A percentile compares a stretch with the other conserved stretches of the same genome.
Conservation (phyloP, 202 grass and related monocot genomes). For the Panicum hallii region DNA sequence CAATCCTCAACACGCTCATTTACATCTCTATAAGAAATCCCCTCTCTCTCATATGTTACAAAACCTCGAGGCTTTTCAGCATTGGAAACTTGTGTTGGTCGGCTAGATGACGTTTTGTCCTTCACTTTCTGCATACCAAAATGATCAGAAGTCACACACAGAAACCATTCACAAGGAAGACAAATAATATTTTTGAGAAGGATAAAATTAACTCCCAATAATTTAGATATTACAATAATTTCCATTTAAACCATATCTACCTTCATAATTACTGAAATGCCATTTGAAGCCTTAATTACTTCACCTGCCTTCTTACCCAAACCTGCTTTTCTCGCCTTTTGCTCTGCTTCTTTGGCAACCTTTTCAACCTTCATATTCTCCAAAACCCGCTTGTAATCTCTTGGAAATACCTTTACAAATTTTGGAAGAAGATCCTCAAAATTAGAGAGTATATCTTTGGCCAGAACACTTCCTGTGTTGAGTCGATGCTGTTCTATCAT, state of each 20-base stretch:
- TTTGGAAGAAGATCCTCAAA: slow-evolving; percentile 56
- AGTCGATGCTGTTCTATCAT: slow-evolving; percentile 73
- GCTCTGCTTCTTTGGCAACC: slow-evolving; percentile 47
- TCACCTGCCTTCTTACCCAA: slow-evolving; percentile 44
- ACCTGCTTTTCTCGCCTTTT: slow-evolving; percentile 33
- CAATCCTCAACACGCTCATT: slow-evolving; percentile 58
- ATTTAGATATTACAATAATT: slow-evolving; percentile 11
- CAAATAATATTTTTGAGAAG: slow-evolving; percentile 1
- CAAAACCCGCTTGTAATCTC: slow-evolving; percentile 69
- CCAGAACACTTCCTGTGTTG: slow-evolving; percentile 53
- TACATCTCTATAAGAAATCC: slow-evolving; percentile 52
- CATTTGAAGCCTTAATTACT: slow-evolving; percentile 45
- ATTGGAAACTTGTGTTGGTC: slow-evolving; percentile 46
- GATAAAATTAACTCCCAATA: not conserved
- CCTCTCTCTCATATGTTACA: slow-evolving; percentile 44
- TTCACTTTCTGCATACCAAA: slow-evolving; percentile 36
- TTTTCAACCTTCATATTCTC: slow-evolving; percentile 48
- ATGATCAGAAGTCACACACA: slow-evolving; percentile 19
- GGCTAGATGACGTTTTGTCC: not conserved
- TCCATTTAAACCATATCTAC: slow-evolving; percentile 43
- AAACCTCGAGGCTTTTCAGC: slow-evolving; percentile 53
- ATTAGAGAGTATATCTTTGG: slow-evolving; percentile 57
- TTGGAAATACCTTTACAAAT: slow-evolving; percentile 72
- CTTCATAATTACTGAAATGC: slow-evolving; percentile 42
- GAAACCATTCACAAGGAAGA: not conserved